Conservation (phyloP, 257 asterid species). For the Nicotiana tabacum region DNA sequence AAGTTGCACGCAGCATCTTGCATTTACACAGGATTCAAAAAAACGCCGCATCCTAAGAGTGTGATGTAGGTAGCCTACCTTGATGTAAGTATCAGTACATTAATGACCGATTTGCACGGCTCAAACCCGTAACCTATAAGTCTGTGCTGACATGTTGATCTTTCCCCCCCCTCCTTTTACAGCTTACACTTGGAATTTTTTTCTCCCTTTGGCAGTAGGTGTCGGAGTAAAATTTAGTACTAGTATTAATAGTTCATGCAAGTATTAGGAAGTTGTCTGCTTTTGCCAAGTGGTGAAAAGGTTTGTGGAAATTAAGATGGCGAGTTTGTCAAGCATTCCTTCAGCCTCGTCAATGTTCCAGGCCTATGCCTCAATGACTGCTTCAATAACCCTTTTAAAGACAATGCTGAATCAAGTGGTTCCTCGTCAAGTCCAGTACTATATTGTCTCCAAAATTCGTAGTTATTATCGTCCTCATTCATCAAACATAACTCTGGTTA, state of each 20-base stretch:
- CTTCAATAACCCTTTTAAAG: slow-evolving; percentile 46
- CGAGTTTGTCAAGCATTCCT: slow-evolving; percentile 35
- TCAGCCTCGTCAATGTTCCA: slow-evolving; percentile 51
- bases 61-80: too few species aligned
- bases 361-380: slow-evolving; percentile 55
- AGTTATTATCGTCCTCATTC: slow-evolving; percentile 25
- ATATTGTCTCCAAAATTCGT: slow-evolving; percentile 23
- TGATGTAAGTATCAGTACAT: too few species aligned
- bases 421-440: slow-evolving; percentile 43
- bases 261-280: neutral
- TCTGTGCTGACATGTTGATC: too few species aligned
- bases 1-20: too few species aligned
- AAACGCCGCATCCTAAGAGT: too few species aligned
- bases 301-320: slow-evolving; percentile 20
- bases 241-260: neutral
- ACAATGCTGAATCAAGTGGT: slow-evolving; percentile 53
- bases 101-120: too few species aligned
- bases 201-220: neutral
- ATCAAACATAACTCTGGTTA: slow-evolving; percentile 24
- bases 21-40: too few species aligned
- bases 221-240: neutral
- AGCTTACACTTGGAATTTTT: too few species aligned
- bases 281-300: neutral
- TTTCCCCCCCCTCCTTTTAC: too few species aligned
- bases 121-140: too few species aligned